Percentiles rank a stretch among this genome's conserved stretches.
These are phyloP conservation scores for Colletotrichum sp. DNA, from an alignment of 2,329 filamentous ascomycete species.

Conservation along the genomic window DNA sequence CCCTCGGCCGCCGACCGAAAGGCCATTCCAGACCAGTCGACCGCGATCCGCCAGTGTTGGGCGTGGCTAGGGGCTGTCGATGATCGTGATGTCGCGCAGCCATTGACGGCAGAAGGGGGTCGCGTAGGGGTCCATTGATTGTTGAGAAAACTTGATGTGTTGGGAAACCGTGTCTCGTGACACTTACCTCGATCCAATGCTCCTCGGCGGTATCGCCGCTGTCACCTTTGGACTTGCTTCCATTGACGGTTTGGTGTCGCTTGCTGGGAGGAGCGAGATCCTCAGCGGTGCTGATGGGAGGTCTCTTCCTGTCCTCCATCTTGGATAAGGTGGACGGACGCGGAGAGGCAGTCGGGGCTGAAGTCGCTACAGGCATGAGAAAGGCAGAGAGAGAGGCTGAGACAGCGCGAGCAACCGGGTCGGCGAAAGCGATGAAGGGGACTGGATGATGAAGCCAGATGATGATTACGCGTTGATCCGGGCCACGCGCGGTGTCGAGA, in stretches of 20 bases:
- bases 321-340: constrained; percentile 85
- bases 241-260: constrained; percentile 84
- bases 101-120: constrained; percentile 13
- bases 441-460: background rate
- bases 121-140: constrained; percentile 21
- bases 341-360: constrained; percentile 68
- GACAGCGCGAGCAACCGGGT: constrained; percentile 13
- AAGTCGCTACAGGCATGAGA: constrained; percentile 89
- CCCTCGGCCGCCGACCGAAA: constrained; percentile 17
- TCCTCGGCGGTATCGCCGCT: constrained; percentile 62
- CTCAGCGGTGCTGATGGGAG: constrained; percentile 79
- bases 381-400: constrained; percentile 32
- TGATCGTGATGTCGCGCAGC: constrained; percentile 20
- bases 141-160: constrained; percentile 24
- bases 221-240: constrained; percentile 64
- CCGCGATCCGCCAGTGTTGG: constrained; percentile 17
- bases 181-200: constrained; percentile 71
- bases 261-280: constrained; percentile 90
- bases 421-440: background rate
- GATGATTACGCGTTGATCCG: background rate
- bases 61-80: constrained; percentile 13
- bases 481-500: constrained; percentile 11
- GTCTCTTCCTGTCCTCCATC: constrained; percentile 99
- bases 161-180: constrained; percentile 35
- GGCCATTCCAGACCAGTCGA: constrained; percentile 20